Evolutionary conservation across 345 rosid genomes (phyloP), one percentile per base, ranked within the genome.

Genomic region (Gynandropsis gynandra): DNA sequence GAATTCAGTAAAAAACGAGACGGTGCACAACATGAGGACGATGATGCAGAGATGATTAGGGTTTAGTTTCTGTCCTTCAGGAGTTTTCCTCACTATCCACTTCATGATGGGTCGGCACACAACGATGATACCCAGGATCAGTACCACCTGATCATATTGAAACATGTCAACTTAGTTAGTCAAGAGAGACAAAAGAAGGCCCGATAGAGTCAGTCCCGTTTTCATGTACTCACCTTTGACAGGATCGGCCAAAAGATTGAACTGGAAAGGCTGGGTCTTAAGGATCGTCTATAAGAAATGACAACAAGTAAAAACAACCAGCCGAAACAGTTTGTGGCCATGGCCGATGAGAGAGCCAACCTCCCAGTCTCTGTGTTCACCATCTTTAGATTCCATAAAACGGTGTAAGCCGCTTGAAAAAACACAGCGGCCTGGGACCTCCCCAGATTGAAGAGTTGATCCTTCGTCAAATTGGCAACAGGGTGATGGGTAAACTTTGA

Each of bases 321-420:
- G 21, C 72, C 50, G 21, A 39, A 16, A 37, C 57, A 9, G 14
- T 67, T 64, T 10, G 53, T 31, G 8, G 71, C 63, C 65, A 72
- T 44, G 0, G 75, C 60, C 18, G 76, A 68, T 43, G 74, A 59
- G 4, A 72, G 63, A 2, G 76, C 70, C 4, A 75, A 56, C 38
- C 70, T 65, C 9, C 80, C 80, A 0, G 71, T 53, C 56, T 75
- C 76, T 0, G 77, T 69, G 44, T 75, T 75, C 0, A 72, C 62
- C 53, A 75, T 57, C 42, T 71, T 75, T 10, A 75, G 70, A 8
- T 72, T 75, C 1, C 72, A 42, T 7, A 75, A 60, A 5, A 69
- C 43, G 4, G 50, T 24, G 17, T 62, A 46, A 1, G 65, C 20
- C 7, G 52, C 72, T 35, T 65, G 76, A 29, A 75, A 75, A 12